Percentiles rank a stretch among this genome's conserved stretches.
phyloP scores from a whole-genome alignment of 2,329 filamentous ascomycete species.

The Pseudogymnoascus sp. region DNA sequence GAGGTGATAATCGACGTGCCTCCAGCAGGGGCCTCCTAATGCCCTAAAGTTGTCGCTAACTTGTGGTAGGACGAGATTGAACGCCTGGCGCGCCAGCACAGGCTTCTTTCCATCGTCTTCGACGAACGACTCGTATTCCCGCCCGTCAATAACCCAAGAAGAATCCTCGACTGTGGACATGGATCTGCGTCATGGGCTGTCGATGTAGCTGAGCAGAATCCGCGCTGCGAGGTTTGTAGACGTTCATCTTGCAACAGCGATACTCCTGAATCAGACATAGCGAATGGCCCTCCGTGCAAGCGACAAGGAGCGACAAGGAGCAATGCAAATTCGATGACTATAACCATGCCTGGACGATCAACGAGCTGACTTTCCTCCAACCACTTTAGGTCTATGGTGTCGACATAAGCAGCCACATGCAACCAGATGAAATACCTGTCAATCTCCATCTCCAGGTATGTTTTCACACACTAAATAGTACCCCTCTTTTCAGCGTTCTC shows the following conservation, averaged over 20 bases:
- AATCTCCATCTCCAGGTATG: constrained; percentile 60
- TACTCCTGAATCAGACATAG: neutral
- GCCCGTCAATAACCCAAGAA: constrained; percentile 46
- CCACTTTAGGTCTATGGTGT: constrained; percentile 54
- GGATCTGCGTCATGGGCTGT: constrained; percentile 63
- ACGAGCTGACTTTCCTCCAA: neutral
- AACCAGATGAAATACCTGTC: constrained; percentile 52
- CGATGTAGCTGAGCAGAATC: constrained; percentile 56
- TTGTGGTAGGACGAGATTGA: constrained; percentile 53
- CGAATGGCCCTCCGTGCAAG: neutral
- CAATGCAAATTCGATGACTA: neutral
- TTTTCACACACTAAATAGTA: constrained; percentile 9
- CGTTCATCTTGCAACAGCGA: neutral
- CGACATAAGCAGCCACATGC: constrained; percentile 63
- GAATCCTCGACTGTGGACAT: constrained; percentile 64
- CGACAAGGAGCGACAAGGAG: neutral
- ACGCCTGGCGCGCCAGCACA: constrained; percentile 54
- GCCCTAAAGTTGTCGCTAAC: constrained; percentile 9
- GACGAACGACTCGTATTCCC: constrained; percentile 62
- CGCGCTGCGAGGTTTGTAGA: constrained; percentile 51
- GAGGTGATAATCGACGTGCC: constrained; percentile 43
- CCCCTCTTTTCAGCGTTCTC: neutral
- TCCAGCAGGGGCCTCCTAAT: neutral
- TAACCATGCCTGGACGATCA: neutral
- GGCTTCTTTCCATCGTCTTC: constrained; percentile 54